Conservation (phyloP, 352 stramenopile genomes). For the Phytophthora sojae region DNA sequence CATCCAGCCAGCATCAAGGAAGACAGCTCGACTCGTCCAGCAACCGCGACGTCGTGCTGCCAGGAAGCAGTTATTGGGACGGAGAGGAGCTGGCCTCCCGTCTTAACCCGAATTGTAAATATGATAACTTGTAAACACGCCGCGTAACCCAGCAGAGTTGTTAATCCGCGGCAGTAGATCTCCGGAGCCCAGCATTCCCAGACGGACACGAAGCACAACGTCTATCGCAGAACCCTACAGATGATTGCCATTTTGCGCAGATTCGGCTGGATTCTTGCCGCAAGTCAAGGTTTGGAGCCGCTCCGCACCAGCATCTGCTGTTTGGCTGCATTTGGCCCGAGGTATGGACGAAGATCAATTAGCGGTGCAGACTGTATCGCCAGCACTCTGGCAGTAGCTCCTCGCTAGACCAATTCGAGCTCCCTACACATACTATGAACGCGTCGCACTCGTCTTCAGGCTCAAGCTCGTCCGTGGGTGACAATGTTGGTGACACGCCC, state of each 20-base stretch:
- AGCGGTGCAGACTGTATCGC: neutral
- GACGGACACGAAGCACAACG: conserved; percentile 4
- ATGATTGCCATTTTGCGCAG: conserved; percentile 20
- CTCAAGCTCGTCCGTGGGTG: conserved; percentile 1
- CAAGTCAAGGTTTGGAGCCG: conserved; percentile 14
- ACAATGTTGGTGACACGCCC: conserved; percentile 8
- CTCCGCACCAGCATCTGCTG: conserved; percentile 21
- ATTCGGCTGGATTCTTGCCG: conserved; percentile 19
- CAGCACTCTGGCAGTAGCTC: conserved; percentile 3
- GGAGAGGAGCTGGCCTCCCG: conserved; percentile 12
- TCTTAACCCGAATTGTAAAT: conserved; percentile 32
- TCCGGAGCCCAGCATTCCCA: neutral
- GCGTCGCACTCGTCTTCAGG: conserved; percentile 26
- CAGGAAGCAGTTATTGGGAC: conserved; percentile 13
- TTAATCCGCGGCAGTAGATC: neutral
- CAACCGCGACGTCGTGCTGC: conserved; percentile 11
- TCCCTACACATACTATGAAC: conserved; percentile 17
- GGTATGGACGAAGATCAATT: conserved; percentile 19
- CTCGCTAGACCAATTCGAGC: neutral
- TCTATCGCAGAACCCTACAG: conserved; percentile 27
- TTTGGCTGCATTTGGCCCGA: conserved; percentile 21
- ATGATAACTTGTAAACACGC: conserved; percentile 26
- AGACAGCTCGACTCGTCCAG: conserved; percentile 6
- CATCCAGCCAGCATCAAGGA: conserved; percentile 1
- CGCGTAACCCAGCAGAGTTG: neutral